Evolutionary conservation across 257 asterid species (phyloP).

Genomic region (Penstemon davidsonii): DNA sequence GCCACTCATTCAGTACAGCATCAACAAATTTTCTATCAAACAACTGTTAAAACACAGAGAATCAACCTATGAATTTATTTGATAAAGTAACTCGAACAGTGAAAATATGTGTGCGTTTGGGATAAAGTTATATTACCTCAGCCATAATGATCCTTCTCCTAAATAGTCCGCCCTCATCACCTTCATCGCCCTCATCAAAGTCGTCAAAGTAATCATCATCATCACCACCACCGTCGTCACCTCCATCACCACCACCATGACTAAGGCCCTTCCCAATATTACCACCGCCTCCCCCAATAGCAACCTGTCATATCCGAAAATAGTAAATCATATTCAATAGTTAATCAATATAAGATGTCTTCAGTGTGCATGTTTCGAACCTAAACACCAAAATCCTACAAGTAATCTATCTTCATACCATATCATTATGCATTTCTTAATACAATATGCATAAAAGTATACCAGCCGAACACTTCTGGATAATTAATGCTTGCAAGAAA

Average conservation of each 20-base stretch:
- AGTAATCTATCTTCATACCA: too few relatives aligned
- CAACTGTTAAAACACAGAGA: constrained; percentile 47
- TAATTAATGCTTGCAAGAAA: too few relatives aligned
- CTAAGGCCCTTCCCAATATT: constrained; percentile 79
- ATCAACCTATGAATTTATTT: neutral
- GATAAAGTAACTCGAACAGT: too few relatives aligned
- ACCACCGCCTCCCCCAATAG: constrained; percentile 95
- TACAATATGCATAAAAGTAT: too few relatives aligned
- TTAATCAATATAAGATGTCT: too few relatives aligned
- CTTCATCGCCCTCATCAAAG: constrained; percentile 97
- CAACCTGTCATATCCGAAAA: constrained; percentile 45
- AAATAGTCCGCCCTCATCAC: constrained; percentile 92
- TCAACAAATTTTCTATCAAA: constrained; percentile 92
- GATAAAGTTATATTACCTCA: constrained; percentile 57
- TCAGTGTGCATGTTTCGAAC: too few relatives aligned
- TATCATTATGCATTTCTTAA: too few relatives aligned
- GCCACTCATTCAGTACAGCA: constrained; percentile 97
- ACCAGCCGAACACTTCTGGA: too few relatives aligned
- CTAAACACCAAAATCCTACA: too few relatives aligned
- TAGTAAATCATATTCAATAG: too few relatives aligned
- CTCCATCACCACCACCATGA: constrained; percentile 89
- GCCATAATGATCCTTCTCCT: constrained; percentile 76
- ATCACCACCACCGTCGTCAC: constrained; percentile 95
- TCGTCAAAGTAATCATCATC: constrained; percentile 96
- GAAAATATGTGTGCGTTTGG: neutral